A percentile compares a stretch with the other conserved stretches of the same genome.
Conservation (phyloP, 768 basidiomycete genomes). For the Leucosporidium yakuticum region DNA sequence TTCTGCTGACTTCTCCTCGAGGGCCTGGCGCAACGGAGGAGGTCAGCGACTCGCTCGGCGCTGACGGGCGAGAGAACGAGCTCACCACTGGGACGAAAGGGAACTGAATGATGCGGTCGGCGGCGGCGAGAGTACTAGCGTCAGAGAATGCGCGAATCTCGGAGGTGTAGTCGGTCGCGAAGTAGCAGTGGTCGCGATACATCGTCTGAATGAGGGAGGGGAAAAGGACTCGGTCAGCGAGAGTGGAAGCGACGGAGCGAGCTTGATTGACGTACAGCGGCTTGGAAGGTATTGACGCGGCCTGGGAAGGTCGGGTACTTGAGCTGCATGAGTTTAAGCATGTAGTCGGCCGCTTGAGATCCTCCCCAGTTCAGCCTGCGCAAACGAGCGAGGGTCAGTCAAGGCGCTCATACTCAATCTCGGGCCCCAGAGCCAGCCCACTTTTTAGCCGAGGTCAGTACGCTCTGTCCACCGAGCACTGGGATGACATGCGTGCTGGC, state of each 20-base stretch:
- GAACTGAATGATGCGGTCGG: constrained; percentile 77
- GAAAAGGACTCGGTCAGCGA: background rate
- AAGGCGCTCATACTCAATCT: background rate
- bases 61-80: background rate
- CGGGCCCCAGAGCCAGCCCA: background rate
- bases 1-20: constrained; percentile 85
- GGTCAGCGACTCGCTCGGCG: constrained; percentile 1
- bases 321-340: constrained; percentile 86
- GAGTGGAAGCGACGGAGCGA: background rate
- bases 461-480: constrained; percentile 69
- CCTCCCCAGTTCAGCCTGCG: constrained; percentile 88
- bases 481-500: constrained; percentile 88
- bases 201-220: constrained; percentile 63
- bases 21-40: constrained; percentile 40
- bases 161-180: constrained; percentile 66
- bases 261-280: constrained; percentile 52
- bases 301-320: constrained; percentile 92
- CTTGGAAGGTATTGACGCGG: constrained; percentile 67
- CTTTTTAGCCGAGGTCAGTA: constrained; percentile 72
- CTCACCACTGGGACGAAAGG: constrained; percentile 53
- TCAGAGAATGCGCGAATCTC: constrained; percentile 64
- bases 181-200: constrained; percentile 76
- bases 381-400: background rate
- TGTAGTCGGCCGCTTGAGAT: constrained; percentile 79
- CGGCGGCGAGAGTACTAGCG: constrained; percentile 58